A percentile compares a stretch with the other conserved stretches of the same genome.
These are phyloP conservation scores for Alisma plantagoaquatica DNA, from an alignment of 106 monocot genomes.

Conservation along the genomic window DNA sequence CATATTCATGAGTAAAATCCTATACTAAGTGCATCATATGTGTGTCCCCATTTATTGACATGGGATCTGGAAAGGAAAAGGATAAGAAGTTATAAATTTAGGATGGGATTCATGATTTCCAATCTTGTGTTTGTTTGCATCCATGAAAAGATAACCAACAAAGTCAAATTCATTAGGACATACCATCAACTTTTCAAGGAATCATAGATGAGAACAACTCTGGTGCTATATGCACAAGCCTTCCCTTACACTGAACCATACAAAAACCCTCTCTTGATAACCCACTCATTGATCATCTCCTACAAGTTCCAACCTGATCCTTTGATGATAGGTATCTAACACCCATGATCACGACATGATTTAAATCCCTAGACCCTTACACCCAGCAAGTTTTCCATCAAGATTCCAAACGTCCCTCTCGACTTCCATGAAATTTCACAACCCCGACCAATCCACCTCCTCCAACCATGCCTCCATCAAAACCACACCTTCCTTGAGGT, in stretches of 20 bases:
- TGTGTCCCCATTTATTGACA: too few species aligned
- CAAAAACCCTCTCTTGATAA: constrained; percentile 41
- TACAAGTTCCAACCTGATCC: constrained; percentile 47
- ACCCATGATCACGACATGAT: constrained; percentile 44
- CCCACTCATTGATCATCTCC: constrained; percentile 85
- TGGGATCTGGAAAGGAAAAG: too few species aligned
- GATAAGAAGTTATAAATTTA: too few species aligned
- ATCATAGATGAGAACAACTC: too few species aligned
- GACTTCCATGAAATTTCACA: constrained; percentile 39
- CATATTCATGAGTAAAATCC: too few species aligned
- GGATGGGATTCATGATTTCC: too few species aligned
- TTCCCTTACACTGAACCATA: not conserved
- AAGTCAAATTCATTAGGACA: too few species aligned
- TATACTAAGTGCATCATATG: too few species aligned
- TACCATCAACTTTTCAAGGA: too few species aligned
- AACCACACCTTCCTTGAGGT: constrained; percentile 71
- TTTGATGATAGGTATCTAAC: constrained; percentile 66
- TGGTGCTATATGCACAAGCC: too few species aligned
- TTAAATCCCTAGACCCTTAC: constrained; percentile 42
- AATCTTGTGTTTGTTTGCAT: too few species aligned
- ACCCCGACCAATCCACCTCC: constrained; percentile 58
- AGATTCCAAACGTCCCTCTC: constrained; percentile 66
- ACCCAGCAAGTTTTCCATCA: constrained; percentile 50
- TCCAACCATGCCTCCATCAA: constrained; percentile 78
- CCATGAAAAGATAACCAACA: too few species aligned